Evolutionary conservation across 305 asterid species (phyloP).

Genomic region (Plantago lanceolata): DNA sequence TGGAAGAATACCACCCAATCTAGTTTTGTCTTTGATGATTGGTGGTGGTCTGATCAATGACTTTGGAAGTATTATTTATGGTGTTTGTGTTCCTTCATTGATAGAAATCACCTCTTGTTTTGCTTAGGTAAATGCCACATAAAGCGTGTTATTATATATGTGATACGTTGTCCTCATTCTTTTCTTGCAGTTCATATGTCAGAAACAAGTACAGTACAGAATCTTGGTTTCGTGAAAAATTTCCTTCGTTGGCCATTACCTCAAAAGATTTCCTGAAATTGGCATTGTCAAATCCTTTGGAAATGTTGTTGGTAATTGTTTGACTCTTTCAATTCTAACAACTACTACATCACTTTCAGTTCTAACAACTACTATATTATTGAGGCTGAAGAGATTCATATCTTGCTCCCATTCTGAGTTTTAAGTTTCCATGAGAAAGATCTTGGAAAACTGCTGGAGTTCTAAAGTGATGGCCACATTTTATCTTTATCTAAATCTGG

Average conservation of each 20-base stretch:
- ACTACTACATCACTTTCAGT: no score
- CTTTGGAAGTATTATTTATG: no score
- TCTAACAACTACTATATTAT: no score
- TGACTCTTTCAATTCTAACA: constrained; percentile 1
- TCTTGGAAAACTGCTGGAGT: constrained; percentile 9
- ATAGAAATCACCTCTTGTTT: no score
- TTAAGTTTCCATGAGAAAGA: constrained; percentile 11
- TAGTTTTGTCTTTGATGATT: not conserved
- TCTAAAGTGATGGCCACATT: constrained; percentile 11
- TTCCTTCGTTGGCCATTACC: constrained; percentile 33
- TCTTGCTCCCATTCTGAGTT: constrained; percentile 7
- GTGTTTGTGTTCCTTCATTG: not conserved
- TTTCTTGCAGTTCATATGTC: constrained; percentile 54
- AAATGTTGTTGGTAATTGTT: constrained; percentile 51
- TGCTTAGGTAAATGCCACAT: no score
- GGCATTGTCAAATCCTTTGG: constrained; percentile 50
- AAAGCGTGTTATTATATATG: not conserved
- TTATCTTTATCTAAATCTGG: not conserved
- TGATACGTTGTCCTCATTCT: constrained; percentile 11
- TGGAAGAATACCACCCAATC: not conserved
- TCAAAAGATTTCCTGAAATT: constrained; percentile 65
- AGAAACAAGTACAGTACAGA: constrained; percentile 52
- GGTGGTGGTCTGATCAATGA: no score
- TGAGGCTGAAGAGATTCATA: not conserved
- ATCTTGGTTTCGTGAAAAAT: constrained; percentile 47